Percentiles rank a stretch among this genome's conserved stretches.
Evolutionary conservation across 768 basidiomycete species (phyloP).

Genomic region (Trametes villosa): DNA sequence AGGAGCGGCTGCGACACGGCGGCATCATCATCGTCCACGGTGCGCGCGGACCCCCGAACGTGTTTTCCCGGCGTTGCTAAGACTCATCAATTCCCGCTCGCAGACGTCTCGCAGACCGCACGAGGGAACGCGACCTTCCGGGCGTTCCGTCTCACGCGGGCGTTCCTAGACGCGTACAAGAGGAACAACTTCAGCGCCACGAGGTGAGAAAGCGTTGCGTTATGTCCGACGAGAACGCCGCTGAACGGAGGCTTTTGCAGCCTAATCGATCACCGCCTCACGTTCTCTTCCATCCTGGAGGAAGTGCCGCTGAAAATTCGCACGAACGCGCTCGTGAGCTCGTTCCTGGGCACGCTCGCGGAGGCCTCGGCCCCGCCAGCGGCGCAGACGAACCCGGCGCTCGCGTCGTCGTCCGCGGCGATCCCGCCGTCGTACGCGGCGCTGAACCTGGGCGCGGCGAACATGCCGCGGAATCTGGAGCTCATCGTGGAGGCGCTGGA

Average conservation of each 20-base stretch:
- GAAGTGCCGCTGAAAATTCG: slow-evolving; percentile 86
- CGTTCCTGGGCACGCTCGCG: slow-evolving; percentile 73
- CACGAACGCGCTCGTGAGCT: slow-evolving; percentile 76
- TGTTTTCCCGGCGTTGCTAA: slow-evolving; percentile 5
- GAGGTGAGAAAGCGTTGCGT: slow-evolving; percentile 58
- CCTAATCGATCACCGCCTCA: slow-evolving; percentile 77
- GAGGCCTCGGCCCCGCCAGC: slow-evolving; percentile 49
- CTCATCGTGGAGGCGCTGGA: slow-evolving; percentile 86
- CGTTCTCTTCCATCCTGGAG: slow-evolving; percentile 84
- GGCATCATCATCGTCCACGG: slow-evolving; percentile 87
- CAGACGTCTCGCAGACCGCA: slow-evolving; percentile 78
- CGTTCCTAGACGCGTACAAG: slow-evolving; percentile 83
- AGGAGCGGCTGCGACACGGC: slow-evolving; percentile 83
- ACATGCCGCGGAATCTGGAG: slow-evolving; percentile 78
- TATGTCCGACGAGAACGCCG: slow-evolving; percentile 4
- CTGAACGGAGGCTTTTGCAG: slow-evolving; percentile 44
- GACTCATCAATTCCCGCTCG: slow-evolving; percentile 11
- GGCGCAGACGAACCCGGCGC: slow-evolving; percentile 34
- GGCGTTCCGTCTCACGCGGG: slow-evolving; percentile 81
- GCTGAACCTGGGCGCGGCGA: slow-evolving; percentile 71
- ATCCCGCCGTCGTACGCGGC: slow-evolving; percentile 66
- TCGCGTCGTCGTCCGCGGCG: slow-evolving; percentile 44
- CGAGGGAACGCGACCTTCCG: slow-evolving; percentile 88
- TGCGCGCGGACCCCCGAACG: slow-evolving; percentile 33
- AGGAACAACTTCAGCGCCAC: slow-evolving; percentile 82